phyloP scores from a whole-genome alignment of 805 yeast species.

The Spathaspora girioi region DNA sequence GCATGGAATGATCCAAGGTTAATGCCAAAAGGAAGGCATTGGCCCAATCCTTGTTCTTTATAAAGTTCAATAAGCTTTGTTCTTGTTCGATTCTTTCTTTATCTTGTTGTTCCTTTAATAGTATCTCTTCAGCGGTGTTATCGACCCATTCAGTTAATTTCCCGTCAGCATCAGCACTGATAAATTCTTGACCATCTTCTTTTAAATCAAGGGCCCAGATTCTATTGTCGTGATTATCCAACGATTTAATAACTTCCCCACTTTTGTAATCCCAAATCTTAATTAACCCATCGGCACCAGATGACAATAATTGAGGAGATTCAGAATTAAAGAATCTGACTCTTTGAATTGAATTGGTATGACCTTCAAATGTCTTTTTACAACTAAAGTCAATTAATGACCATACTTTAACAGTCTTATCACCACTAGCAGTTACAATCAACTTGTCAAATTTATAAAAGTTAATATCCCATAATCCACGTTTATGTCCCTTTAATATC shows the following conservation, averaged over 20 bases:
- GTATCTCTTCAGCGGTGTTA: slow-evolving; percentile 69
- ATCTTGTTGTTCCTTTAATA: slow-evolving; percentile 47
- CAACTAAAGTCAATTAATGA: slow-evolving; percentile 74
- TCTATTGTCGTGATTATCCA: slow-evolving; percentile 89
- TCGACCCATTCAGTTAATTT: slow-evolving; percentile 87
- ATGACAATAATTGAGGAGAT: slow-evolving; percentile 64
- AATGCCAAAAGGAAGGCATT: slow-evolving; percentile 85
- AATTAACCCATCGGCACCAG: slow-evolving; percentile 93
- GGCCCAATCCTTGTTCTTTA: slow-evolving; percentile 74
- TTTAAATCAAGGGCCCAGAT: slow-evolving; percentile 83
- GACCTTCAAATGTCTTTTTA: slow-evolving; percentile 85
- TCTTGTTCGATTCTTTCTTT: slow-evolving; percentile 75
- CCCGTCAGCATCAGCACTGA: slow-evolving; percentile 95
- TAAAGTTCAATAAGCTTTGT: slow-evolving; percentile 75
- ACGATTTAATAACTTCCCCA: slow-evolving; percentile 78
- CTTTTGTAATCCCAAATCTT: slow-evolving; percentile 78
- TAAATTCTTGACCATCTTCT: slow-evolving; percentile 63
- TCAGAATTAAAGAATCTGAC: slow-evolving; percentile 58
- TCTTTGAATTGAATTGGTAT: slow-evolving; percentile 87
- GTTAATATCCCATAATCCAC: slow-evolving; percentile 91
- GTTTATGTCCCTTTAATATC: slow-evolving; percentile 80
- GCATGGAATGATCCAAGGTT: slow-evolving; percentile 85
- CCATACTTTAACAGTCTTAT: slow-evolving; percentile 88
- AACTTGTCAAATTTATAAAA: slow-evolving; percentile 79
- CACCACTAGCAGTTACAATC: slow-evolving; percentile 86